A percentile compares a stretch with the other conserved stretches of the same genome.
These are phyloP conservation scores for Wickerhamomyces strasburgensis DNA, from an alignment of 805 yeast genomes.

Conservation along the genomic window DNA sequence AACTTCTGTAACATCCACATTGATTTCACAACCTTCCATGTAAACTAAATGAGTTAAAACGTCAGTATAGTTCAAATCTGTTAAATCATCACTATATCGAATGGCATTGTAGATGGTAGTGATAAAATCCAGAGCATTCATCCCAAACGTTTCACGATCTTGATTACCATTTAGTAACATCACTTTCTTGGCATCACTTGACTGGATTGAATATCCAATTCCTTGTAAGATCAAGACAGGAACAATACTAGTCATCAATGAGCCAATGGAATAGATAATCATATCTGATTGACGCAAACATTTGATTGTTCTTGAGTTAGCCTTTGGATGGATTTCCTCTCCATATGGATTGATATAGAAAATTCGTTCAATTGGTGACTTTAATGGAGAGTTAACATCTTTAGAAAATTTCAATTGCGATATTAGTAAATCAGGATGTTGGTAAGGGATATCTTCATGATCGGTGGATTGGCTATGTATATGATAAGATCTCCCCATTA, in stretches of 20 bases:
- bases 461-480: constrained; percentile 1
- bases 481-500: too few relatives aligned
- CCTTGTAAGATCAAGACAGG: constrained; percentile 77
- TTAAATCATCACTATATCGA: constrained; percentile 36
- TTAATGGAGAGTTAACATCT: constrained; percentile 52
- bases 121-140: constrained; percentile 57
- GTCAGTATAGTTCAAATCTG: constrained; percentile 32
- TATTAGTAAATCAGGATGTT: constrained; percentile 69
- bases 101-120: constrained; percentile 52
- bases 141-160: constrained; percentile 77
- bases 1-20: constrained; percentile 40
- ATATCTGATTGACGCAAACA: constrained; percentile 46
- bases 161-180: constrained; percentile 65
- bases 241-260: constrained; percentile 79
- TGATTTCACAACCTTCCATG: constrained; percentile 44
- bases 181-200: constrained; percentile 40
- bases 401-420: constrained; percentile 75
- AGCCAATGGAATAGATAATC: constrained; percentile 77
- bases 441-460: constrained; percentile 59
- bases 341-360: constrained; percentile 85
- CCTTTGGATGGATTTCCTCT: constrained; percentile 74
- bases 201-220: constrained; percentile 55
- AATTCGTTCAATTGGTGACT: constrained; percentile 67
- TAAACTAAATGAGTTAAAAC: constrained; percentile 63
- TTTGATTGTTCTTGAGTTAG: constrained; percentile 55